Conservation (phyloP, 2,329 filamentous ascomycete genomes). For the Talaromyces sp. region DNA sequence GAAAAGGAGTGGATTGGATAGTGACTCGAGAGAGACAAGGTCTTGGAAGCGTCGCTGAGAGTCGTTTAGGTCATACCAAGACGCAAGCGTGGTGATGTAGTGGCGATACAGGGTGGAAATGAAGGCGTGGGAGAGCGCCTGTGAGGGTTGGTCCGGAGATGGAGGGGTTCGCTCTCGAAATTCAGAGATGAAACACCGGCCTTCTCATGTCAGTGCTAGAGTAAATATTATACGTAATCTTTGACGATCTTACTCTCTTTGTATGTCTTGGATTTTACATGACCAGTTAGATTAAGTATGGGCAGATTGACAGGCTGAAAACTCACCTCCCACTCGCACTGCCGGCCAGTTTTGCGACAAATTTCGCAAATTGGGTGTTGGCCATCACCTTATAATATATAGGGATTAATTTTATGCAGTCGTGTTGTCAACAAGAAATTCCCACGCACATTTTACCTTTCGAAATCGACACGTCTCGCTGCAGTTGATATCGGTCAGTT, state of each 20-base stretch:
- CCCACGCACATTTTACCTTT: conserved; percentile 5
- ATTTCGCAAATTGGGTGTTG: not conserved
- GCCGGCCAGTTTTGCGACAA: conserved; percentile 1
- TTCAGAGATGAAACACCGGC: not conserved
- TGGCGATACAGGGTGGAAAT: conserved; percentile 30
- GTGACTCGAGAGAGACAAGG: conserved; percentile 31
- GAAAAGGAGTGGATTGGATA: conserved; percentile 40
- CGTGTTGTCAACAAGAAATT: not conserved
- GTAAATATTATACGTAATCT: not conserved
- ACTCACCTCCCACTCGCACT: not conserved
- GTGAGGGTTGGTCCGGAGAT: not conserved
- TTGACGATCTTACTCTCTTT: too few species aligned
- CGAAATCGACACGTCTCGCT: conserved; percentile 7
- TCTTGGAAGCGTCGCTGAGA: conserved; percentile 28
- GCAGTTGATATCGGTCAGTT: not conserved
- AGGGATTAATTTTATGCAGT: not conserved
- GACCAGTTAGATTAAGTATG: not conserved
- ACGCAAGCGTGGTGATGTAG: conserved; percentile 35
- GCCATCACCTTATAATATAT: not conserved
- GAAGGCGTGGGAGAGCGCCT: conserved; percentile 6
- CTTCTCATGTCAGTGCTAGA: too few species aligned
- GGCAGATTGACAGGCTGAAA: not conserved
- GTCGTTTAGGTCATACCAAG: conserved; percentile 48
- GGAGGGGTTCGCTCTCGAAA: not conserved
- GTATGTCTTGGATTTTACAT: too few species aligned